Base-by-base conservation (phyloP, 2,329 filamentous ascomycete genomes). In the Aspergillus terreus region DNA sequence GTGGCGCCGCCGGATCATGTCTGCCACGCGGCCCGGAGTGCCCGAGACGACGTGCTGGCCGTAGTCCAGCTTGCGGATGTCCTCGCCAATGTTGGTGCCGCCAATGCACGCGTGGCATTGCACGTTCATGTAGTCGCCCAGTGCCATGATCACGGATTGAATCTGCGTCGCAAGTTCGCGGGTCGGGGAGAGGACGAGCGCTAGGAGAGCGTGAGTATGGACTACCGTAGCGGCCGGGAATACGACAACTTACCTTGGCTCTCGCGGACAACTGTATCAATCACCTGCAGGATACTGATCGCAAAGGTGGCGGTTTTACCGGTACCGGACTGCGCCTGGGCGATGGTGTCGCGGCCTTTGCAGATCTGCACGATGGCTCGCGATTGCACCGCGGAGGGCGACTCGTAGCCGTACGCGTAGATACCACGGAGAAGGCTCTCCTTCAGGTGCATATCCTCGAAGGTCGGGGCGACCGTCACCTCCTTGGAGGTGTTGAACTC, bases 51-150 rank as follows among this genome's bases (percentile, higher is more conserved):
- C 92, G 69, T 99, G 94, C 73, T 96, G 94, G 58, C 94, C 94
- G 65, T 97, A 94, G 71, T 97, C 91, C 56, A 99, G 88, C 77
- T 95, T 95, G 71, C 90, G 87, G 63, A 99, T 99, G 69, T 99
- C 94, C 71, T 97, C 94, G 63, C 94, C 91, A 35, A 99, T 92
- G 68, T 96, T 97, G 61, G 94, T 99, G 54, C 94, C 94, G 61
- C 94, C 94, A 66, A 99, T 97, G 75, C 94, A 99, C 53, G 94
- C 92, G 67, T 99, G 94, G 76, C 94, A 99, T 75, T 99, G 92
- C 3, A 99, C 90, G 69, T 96, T 96, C 94, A 99, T 97, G 80
- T 96, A 99, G 75, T 99, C 94, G 60, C 94, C 94, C n/a, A 99
- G 83, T n/a, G 94, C 94, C 85, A 97, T 95, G 63, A 99, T 88